Base-by-base conservation (phyloP, 2,329 filamentous ascomycete species). In the Diaporthe vexans region DNA sequence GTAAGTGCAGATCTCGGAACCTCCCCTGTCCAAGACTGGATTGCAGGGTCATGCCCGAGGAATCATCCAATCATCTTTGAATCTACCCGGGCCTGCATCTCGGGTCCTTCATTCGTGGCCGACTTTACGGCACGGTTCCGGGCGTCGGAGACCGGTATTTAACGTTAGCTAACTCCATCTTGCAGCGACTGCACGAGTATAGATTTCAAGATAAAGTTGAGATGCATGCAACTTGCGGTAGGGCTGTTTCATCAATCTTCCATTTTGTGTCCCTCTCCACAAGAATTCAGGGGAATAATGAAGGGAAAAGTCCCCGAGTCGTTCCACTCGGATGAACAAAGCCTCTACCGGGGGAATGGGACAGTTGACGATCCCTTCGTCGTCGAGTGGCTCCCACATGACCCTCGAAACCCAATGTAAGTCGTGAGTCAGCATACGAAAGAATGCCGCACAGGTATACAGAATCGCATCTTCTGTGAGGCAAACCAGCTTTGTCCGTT, bases 311-410 rank as follows among this genome's bases (percentile, higher is more conserved):
- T 24, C 21, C 65, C 48, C n/a, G 26, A 6, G n/a, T 71, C 40
- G 54, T 61, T 54, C 24, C 15, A 15, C 43, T 10, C 35, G 26
- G 68, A 57, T 43, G 54, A 57, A 24, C n/a, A 54, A 61, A 29
- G 13, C 21, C 5, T 29, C 26, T 71, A 61, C 8, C 26, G n/a
- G 11, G 56, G 40, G 7, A 29, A 57, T 37, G 85, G 85, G 69
- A 86, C 85, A 63, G 81, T 82, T 26, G 82, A 84, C n/a, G 83
- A 86, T 76, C 85, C 85, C 0, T 86, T 82, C 73, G 79, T 85
- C 4, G 84, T 87, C 67, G 82, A 85, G 65, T 87, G 83, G 83
- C 82, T 86, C 73, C 81, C 83, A 33, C 81, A 84, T 63, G 85
- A 87, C 74, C 83, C 84, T 5, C 80, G 84, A 73, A 86, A 87